Evolutionary conservation across 176 grass and related monocot species (phyloP).

Genomic region (Cocos nucifera): DNA sequence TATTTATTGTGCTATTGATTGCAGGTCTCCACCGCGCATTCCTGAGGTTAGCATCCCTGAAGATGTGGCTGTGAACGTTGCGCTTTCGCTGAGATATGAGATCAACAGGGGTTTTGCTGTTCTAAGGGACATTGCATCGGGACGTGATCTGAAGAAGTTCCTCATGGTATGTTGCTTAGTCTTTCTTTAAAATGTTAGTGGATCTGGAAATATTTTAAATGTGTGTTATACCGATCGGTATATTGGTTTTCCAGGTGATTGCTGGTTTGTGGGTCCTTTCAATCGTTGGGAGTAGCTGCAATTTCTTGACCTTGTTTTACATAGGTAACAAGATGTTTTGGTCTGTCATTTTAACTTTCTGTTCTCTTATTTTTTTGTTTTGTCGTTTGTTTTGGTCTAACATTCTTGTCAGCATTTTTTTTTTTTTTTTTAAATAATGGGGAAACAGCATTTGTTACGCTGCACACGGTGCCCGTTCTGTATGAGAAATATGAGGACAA

Average conservation of each 20-base stretch:
- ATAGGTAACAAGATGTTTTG: conserved; percentile 37
- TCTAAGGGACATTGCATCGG: conserved; percentile 48
- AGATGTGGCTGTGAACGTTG: conserved; percentile 44
- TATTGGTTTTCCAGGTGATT: conserved; percentile 42
- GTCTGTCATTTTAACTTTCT: not conserved
- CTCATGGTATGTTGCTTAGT: conserved; percentile 30
- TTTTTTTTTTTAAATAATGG: too few species aligned
- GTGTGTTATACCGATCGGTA: not conserved
- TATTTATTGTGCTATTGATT: conserved; percentile 1
- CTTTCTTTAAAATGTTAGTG: too few species aligned
- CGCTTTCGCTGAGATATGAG: conserved; percentile 32
- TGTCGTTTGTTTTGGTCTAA: not conserved
- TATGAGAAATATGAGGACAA: conserved; percentile 75
- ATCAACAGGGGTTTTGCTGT: conserved; percentile 44
- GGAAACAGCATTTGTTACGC: conserved; percentile 30
- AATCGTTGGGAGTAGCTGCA: conserved; percentile 41
- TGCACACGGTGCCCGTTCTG: conserved; percentile 67
- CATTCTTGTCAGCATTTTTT: not conserved
- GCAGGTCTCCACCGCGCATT: conserved; percentile 45
- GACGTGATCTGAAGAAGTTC: conserved; percentile 59
- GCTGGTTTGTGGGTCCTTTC: conserved; percentile 66
- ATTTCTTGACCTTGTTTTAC: conserved; percentile 70
- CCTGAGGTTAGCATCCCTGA: conserved; percentile 70
- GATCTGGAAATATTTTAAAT: too few species aligned
- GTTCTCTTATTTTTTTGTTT: not conserved